phyloP scores from a whole-genome alignment of 208 protist species.

The Kentomonas sorsogonicus region DNA sequence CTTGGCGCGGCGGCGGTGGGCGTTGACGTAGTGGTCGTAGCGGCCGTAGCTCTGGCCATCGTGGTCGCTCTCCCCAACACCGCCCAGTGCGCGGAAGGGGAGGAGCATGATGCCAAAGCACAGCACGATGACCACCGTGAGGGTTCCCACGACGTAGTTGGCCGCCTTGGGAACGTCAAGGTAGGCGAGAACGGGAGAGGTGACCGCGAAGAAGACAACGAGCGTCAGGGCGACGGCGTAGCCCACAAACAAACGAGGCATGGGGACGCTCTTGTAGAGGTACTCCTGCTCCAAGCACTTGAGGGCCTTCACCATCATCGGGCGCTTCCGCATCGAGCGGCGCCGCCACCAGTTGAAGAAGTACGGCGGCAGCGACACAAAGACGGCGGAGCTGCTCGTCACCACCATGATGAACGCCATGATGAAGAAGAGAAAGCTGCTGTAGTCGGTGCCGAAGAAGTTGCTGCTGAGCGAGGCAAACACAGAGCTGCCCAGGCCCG shows the following conservation, averaged over 20 bases:
- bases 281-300: slow-evolving; percentile 35
- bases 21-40: background rate
- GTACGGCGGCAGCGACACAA: slow-evolving; percentile 53
- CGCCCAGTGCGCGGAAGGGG: slow-evolving; percentile 38
- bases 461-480: slow-evolving; percentile 48
- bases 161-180: slow-evolving; percentile 13
- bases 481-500: slow-evolving; percentile 61
- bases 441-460: slow-evolving; percentile 45
- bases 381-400: slow-evolving; percentile 19
- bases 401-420: slow-evolving; percentile 45
- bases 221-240: slow-evolving; percentile 40
- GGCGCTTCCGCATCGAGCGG: slow-evolving; percentile 31
- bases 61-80: slow-evolving; percentile 31
- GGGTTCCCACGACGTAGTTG: slow-evolving; percentile 28
- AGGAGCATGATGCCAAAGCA: slow-evolving; percentile 40
- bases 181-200: slow-evolving; percentile 48
- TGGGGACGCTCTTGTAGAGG: slow-evolving; percentile 42
- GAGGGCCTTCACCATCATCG: slow-evolving; percentile 24
- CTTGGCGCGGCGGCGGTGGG: background rate
- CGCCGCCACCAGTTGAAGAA: slow-evolving; percentile 55
- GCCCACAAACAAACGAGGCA: slow-evolving; percentile 42
- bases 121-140: slow-evolving; percentile 34
- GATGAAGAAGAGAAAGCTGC: slow-evolving; percentile 62
- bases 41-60: background rate
- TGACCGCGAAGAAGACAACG: slow-evolving; percentile 48